Base-by-base conservation (phyloP, 768 basidiomycete species). In the Trametes cubensis region DNA sequence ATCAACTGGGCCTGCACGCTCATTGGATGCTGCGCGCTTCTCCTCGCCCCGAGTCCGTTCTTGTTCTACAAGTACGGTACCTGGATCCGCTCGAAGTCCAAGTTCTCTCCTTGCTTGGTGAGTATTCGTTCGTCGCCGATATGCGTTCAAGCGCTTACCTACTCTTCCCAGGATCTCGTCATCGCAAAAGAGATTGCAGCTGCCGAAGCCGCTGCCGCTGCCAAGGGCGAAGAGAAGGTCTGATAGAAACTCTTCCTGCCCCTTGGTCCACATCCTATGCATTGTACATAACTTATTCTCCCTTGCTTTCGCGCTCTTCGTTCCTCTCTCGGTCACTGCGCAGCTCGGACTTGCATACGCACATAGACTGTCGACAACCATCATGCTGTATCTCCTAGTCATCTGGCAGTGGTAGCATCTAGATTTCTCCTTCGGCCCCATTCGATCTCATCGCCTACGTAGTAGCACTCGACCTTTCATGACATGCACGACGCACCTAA, bases 41-140 rank as follows among this genome's bases (percentile, higher is more conserved):
- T 87, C 18, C 81, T 88, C 39, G 78, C 83, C 0, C 89, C 89
- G 1, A 83, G 80, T 47, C 88, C 89, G 0, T 85, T 88, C 75
- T 67, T 88, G 34, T 90, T 91, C 77, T 88, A 85, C 74, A 82
- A 81, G 60, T 90, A 84, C 71, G 89, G 90, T 2, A 72, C 83
- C 1, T 69, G 69, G 40, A 84, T 91, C 55, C 78, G 89, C 8
- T 69, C 74, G 18, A 76, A 77, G 60, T 87, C 85, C 66, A 81
- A 74, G 62, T 88, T 84, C 64, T 84, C 87, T 0, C 77, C 76
- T 0, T 70, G 72, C 40, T 21, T 58, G 38, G 56, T 58, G 40
- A 6, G 56, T 49, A 7, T 49, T 40, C n/a, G n/a, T n/a, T 8
- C 11, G 11, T 10, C 20, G 7, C 28, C 18, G 2, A 4, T 20